These are phyloP conservation scores for Neonectria hederae DNA, from an alignment of 2,329 filamentous ascomycete genomes.

Conservation along the genomic window DNA sequence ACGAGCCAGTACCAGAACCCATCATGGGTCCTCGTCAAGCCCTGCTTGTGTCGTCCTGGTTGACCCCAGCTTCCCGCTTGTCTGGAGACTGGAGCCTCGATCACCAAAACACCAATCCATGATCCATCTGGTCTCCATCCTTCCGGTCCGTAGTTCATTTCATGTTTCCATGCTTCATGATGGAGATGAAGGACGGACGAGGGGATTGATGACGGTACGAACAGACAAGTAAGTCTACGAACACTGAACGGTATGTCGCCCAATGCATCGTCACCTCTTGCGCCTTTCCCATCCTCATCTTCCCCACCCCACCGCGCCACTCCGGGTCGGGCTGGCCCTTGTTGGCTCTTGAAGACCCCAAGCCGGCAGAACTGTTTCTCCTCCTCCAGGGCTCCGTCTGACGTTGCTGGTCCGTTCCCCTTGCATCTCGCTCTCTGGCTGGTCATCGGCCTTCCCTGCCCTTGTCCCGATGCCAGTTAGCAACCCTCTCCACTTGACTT, in stretches of 20 bases:
- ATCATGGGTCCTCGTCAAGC: slow-evolving; percentile 20
- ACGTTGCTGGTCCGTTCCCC: neutral
- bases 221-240: neutral
- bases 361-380: neutral
- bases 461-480: slow-evolving; percentile 10
- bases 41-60: slow-evolving; percentile 28
- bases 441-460: slow-evolving; percentile 9
- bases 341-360: neutral
- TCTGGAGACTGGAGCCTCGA: slow-evolving; percentile 5
- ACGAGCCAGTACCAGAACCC: slow-evolving; percentile 8
- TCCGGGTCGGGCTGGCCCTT: neutral
- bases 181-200: slow-evolving; percentile 3
- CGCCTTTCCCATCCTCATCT: neutral
- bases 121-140: slow-evolving; percentile 8
- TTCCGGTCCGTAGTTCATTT: slow-evolving; percentile 5
- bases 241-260: neutral
- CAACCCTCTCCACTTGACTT: slow-evolving; percentile 12
- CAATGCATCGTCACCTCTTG: neutral
- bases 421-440: slow-evolving; percentile 10
- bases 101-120: neutral
- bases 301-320: neutral
- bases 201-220: neutral
- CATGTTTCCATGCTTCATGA: slow-evolving; percentile 1
- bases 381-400: neutral
- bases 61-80: slow-evolving; percentile 21